phyloP scores from a whole-genome alignment of 352 stramenopile genomes.

The Phytophthora hibernalis region DNA sequence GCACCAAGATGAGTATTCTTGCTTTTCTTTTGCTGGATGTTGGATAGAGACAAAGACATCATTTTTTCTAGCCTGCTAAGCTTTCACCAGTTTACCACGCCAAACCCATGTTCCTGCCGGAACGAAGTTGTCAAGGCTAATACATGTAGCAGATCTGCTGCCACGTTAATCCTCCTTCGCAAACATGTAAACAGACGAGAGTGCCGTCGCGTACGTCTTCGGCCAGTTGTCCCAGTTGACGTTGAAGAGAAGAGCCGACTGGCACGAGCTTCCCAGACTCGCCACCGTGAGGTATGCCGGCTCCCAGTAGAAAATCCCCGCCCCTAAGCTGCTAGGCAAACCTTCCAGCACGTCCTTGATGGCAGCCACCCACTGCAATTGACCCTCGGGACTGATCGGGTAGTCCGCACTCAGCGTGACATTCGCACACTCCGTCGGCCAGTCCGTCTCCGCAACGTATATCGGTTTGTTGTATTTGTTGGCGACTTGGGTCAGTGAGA shows the following conservation, averaged over 20 bases:
- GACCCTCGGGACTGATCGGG: conserved; percentile 33
- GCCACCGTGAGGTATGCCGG: conserved; percentile 31
- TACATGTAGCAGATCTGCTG: neutral
- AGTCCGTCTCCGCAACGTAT: conserved; percentile 46
- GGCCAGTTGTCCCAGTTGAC: conserved; percentile 39
- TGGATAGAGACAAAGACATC: too few relatives aligned
- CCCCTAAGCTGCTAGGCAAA: conserved; percentile 29
- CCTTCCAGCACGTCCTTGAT: conserved; percentile 35
- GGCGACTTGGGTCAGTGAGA: conserved; percentile 34
- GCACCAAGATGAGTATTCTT: too few relatives aligned
- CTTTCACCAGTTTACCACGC: neutral
- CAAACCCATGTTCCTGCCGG: too few relatives aligned
- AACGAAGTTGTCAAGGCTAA: too few relatives aligned
- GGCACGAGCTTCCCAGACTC: conserved; percentile 38
- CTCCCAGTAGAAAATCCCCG: conserved; percentile 48
- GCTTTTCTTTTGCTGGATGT: too few relatives aligned
- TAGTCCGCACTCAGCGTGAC: conserved; percentile 41
- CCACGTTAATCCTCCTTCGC: neutral
- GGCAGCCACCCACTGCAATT: conserved; percentile 37
- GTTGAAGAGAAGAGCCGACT: conserved; percentile 42
- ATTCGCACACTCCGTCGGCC: conserved; percentile 26
- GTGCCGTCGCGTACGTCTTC: conserved; percentile 33
- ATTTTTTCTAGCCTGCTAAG: neutral
- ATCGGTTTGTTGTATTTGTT: conserved; percentile 40
- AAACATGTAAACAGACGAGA: conserved; percentile 37